phyloP scores from a whole-genome alignment of 176 grass and related monocot species.

The Typha latifolia region DNA sequence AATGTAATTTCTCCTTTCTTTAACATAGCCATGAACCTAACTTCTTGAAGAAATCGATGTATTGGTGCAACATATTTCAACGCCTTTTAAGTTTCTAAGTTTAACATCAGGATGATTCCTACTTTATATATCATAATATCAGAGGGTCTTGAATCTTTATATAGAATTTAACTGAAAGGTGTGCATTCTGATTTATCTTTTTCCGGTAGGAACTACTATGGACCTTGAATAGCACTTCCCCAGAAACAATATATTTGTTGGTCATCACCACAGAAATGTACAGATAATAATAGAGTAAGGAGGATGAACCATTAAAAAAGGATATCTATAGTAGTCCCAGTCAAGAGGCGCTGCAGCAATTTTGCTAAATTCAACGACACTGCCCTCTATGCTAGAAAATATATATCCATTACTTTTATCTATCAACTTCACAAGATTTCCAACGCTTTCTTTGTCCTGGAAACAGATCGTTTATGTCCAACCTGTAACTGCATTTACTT shows the following conservation, averaged over 20 bases:
- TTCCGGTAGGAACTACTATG: neutral
- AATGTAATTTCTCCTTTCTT: neutral
- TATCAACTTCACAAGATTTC: constrained; percentile 91
- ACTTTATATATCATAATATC: too few relatives aligned
- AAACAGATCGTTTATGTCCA: neutral
- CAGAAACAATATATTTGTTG: neutral
- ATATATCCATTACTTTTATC: constrained; percentile 98
- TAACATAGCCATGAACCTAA: neutral
- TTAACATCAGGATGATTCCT: too few relatives aligned
- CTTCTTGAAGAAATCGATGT: too few relatives aligned
- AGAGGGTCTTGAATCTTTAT: too few relatives aligned
- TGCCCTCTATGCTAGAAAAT: constrained; percentile 75
- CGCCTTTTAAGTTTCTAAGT: too few relatives aligned
- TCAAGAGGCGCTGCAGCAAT: constrained; percentile 58
- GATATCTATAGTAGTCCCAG: constrained; percentile 98
- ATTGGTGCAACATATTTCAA: too few relatives aligned
- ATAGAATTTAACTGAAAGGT: neutral
- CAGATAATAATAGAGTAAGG: constrained; percentile 3
- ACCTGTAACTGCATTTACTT: neutral
- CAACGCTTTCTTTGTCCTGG: constrained; percentile 90
- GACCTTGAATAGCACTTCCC: neutral
- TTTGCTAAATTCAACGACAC: constrained; percentile 83
- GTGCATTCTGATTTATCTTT: neutral
- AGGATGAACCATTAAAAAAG: constrained; percentile 29
- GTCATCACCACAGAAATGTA: neutral